phyloP scores from a whole-genome alignment of 2,329 filamentous ascomycete genomes.

The Gliomastix tumulicola region DNA sequence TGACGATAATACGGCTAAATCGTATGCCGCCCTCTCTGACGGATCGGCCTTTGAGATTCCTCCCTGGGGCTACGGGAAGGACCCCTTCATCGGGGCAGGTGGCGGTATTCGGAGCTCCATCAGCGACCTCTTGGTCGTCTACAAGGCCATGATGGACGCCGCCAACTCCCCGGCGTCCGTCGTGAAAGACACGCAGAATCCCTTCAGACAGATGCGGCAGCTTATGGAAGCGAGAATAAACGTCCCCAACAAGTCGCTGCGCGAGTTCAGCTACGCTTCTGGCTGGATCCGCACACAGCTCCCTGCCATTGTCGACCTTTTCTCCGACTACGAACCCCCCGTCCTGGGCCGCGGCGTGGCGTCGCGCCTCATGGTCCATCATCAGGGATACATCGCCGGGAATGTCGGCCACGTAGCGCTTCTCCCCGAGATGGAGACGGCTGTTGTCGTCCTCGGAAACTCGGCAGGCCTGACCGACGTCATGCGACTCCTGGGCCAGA shows the following conservation, averaged over 20 bases:
- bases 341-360: background rate
- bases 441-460: background rate
- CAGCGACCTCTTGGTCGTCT: background rate
- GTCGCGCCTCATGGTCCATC: background rate
- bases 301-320: background rate
- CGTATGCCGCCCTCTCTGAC: background rate
- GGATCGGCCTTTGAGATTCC: background rate
- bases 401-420: background rate
- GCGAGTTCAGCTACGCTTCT: background rate
- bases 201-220: too few relatives aligned
- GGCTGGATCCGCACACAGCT: background rate
- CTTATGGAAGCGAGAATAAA: too few relatives aligned
- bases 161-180: background rate
- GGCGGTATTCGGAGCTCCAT: background rate
- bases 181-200: background rate
- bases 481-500: background rate
- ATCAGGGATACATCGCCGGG: background rate
- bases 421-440: background rate
- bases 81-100: background rate
- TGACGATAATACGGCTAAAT: background rate
- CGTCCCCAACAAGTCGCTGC: background rate
- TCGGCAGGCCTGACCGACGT: background rate
- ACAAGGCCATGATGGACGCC: background rate
- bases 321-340: too few relatives aligned
- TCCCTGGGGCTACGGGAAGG: background rate